These are phyloP conservation scores for Leccinum subgranulosum DNA, from an alignment of 768 basidiomycete species.

Conservation along the genomic window DNA sequence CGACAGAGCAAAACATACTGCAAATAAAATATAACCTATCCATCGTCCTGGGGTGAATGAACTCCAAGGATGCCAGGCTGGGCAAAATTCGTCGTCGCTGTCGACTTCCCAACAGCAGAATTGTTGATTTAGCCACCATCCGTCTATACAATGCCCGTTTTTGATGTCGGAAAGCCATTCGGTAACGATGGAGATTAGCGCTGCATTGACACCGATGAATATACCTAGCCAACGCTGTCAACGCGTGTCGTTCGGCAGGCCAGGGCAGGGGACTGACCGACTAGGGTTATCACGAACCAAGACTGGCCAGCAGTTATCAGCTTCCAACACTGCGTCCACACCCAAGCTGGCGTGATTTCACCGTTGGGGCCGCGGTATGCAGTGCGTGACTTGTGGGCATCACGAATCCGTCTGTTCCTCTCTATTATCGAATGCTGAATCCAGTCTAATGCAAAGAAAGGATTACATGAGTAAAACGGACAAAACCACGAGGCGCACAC, in stretches of 20 bases:
- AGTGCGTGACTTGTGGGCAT: slow-evolving; percentile 40
- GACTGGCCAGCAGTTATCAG: slow-evolving; percentile 73
- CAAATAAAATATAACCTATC: slow-evolving; percentile 84
- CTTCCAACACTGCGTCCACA: slow-evolving; percentile 61
- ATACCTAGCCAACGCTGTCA: slow-evolving; percentile 52
- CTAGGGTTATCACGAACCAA: slow-evolving; percentile 89
- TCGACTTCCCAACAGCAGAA: slow-evolving; percentile 99
- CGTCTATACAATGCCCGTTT: slow-evolving; percentile 93
- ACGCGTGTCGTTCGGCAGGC: neutral
- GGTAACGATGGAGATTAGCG: slow-evolving; percentile 89
- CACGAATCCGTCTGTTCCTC: slow-evolving; percentile 70
- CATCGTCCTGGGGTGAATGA: slow-evolving; percentile 66
- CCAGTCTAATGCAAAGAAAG: slow-evolving; percentile 64
- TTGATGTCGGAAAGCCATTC: slow-evolving; percentile 98
- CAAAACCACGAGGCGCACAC: slow-evolving; percentile 7
- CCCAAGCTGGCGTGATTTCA: slow-evolving; percentile 49
- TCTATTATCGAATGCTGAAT: slow-evolving; percentile 93
- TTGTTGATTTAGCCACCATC: slow-evolving; percentile 98
- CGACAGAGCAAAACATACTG: slow-evolving; percentile 60
- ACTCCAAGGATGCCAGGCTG: slow-evolving; percentile 93
- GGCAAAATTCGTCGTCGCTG: slow-evolving; percentile 74
- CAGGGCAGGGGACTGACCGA: slow-evolving; percentile 60
- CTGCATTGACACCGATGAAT: slow-evolving; percentile 87
- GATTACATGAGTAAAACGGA: slow-evolving; percentile 13
- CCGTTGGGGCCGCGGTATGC: slow-evolving; percentile 48